Evolutionary conservation across 306 rosid genomes (phyloP), one percentile per base, ranked within the genome.

Genomic region (Amphicarpaea edgeworthii): DNA sequence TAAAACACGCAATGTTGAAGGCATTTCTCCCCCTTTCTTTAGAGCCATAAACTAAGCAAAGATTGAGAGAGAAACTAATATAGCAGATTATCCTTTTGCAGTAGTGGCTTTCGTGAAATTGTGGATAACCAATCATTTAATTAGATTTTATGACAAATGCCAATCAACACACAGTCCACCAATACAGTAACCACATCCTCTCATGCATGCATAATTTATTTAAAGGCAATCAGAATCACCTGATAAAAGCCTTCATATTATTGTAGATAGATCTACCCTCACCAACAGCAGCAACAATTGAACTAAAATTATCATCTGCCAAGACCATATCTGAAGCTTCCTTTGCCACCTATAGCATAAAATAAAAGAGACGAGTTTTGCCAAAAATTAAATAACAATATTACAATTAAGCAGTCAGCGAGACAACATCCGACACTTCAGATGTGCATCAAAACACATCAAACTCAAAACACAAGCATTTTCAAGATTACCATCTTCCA

Each of bases 281-380:
- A 65, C 93, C 96, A 54, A 95, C 96, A 68, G 98, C 98, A 82
- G 97, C 86, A 69, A 95, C 98, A 78, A 92, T 95, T 32, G 98
- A 78, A 62, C 97, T 95, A 53, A 95, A 95, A 77, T 92, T 95
- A 81, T 92, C 98, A 58, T 95, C 98, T 1, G 97, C 97, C 77
- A 92, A 85, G 45, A 95, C 98, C 98, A 95, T 95, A 80, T 95
- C 97, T 3, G 97, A 92, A 73, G 97, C 96, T 83, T 95, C 97
- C 88, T 95, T 95, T 14, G 98, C 97, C 72, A 95, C 98, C 98
- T 95, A 86, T 24, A 71, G 21, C 32, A 79, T 16, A 26, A 41
- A 62, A 78, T 6, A 40, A 45, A 61, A 66, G 17, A 50, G 28
- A 30, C 46, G 50, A 73, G 45, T 61, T n/a, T n/a, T 57, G 23